Conservation (phyloP, 2,329 filamentous ascomycete genomes). For the Sclerotinia spermophila region DNA sequence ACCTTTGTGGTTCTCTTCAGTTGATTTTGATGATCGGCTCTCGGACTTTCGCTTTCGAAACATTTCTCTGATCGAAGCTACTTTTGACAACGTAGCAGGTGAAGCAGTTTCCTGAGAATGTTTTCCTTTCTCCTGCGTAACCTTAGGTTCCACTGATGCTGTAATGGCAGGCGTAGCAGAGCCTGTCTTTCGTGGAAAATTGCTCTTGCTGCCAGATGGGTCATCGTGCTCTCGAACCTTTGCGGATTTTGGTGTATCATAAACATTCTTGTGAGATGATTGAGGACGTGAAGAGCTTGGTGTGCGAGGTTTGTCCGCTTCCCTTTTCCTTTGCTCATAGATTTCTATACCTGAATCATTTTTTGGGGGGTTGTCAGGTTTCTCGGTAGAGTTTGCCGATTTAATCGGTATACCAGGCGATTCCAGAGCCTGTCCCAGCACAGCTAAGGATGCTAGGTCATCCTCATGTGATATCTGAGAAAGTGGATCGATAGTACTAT, state of each 20-base stretch:
- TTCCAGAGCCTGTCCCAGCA: slow-evolving; percentile 23
- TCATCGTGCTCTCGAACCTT: not conserved
- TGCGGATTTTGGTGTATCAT: not conserved
- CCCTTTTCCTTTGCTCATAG: not conserved
- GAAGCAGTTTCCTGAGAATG: not conserved
- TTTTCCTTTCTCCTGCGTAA: not conserved
- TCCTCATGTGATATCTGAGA: slow-evolving; percentile 26
- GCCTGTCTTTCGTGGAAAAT: not conserved
- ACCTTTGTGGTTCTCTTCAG: not conserved
- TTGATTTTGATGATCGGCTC: slow-evolving; percentile 7
- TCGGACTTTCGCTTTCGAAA: slow-evolving; percentile 14
- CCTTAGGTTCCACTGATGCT: not conserved
- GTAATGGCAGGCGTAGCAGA: not conserved
- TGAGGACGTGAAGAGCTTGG: not conserved
- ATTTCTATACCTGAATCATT: slow-evolving; percentile 14
- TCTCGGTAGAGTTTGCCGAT: not conserved
- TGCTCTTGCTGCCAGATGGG: not conserved
- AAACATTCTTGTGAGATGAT: not conserved
- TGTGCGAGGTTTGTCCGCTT: not conserved
- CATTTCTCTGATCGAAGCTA: slow-evolving; percentile 16
- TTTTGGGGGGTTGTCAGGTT: not conserved
- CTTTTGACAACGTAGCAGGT: slow-evolving; percentile 12
- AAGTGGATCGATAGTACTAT: slow-evolving; percentile 18
- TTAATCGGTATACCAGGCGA: not conserved
- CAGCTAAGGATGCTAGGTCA: slow-evolving; percentile 26